phyloP scores from a whole-genome alignment of 305 asterid species.

The Fraxinus dipetala region DNA sequence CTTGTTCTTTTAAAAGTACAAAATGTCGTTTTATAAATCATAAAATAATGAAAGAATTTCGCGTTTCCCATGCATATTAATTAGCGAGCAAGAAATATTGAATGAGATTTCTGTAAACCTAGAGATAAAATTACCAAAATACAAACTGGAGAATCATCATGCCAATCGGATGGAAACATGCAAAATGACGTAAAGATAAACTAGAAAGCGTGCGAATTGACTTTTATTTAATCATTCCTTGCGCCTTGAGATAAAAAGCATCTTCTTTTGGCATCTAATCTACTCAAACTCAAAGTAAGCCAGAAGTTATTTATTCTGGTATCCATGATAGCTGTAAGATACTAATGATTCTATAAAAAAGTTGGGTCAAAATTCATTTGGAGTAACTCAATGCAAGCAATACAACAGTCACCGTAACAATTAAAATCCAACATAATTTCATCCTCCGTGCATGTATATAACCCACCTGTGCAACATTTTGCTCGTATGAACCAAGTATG shows the following conservation, averaged over 20 bases:
- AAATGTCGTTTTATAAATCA: background rate
- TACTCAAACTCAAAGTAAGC: background rate
- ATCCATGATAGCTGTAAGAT: background rate
- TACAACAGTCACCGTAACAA: background rate
- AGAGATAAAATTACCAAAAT: background rate
- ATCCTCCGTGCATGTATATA: background rate
- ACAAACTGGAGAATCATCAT: background rate
- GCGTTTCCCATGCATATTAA: background rate
- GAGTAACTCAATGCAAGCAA: background rate
- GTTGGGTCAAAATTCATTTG: background rate
- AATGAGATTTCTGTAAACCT: background rate
- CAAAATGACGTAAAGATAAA: background rate
- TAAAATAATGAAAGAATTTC: background rate
- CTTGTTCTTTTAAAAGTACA: background rate
- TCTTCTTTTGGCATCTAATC: background rate
- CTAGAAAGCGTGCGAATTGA: background rate
- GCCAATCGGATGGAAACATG: background rate
- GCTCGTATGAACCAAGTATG: conserved; percentile 91
- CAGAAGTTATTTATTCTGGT: background rate
- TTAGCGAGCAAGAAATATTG: background rate
- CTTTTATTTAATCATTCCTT: background rate
- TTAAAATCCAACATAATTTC: background rate
- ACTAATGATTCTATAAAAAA: background rate
- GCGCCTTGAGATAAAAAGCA: background rate
- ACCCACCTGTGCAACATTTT: conserved; percentile 83